These are phyloP conservation scores for Dactylellina parvicollis DNA, from an alignment of 2,329 filamentous ascomycete genomes.

Conservation along the genomic window DNA sequence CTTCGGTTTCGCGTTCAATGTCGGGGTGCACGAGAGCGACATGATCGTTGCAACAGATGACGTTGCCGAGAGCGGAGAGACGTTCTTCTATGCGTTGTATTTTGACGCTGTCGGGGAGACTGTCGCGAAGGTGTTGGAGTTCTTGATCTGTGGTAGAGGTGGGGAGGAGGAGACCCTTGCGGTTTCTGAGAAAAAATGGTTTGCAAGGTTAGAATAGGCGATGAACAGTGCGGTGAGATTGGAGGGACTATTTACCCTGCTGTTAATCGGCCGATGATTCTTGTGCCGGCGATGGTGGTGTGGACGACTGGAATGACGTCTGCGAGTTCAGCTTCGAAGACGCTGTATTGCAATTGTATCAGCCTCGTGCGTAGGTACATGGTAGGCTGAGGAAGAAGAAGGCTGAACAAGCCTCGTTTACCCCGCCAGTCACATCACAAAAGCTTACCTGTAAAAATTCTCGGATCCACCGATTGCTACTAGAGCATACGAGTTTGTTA, in stretches of 20 bases:
- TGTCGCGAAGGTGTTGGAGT: constrained; percentile 95
- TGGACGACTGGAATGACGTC: constrained; percentile 97
- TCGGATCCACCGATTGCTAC: constrained; percentile 94
- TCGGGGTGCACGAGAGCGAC: constrained; percentile 96
- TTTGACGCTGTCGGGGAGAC: constrained; percentile 87
- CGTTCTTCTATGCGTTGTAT: constrained; percentile 98
- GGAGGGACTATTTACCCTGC: constrained; percentile 72
- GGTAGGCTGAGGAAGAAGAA: constrained; percentile 3
- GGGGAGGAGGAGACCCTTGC: constrained; percentile 93
- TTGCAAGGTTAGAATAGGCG: constrained; percentile 12
- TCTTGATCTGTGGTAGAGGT: constrained; percentile 98
- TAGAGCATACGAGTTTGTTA: constrained; percentile 96
- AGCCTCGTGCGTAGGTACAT: not conserved
- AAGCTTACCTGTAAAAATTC: constrained; percentile 92
- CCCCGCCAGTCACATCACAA: constrained; percentile 24
- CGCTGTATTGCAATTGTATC: constrained; percentile 65
- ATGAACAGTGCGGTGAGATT: not conserved
- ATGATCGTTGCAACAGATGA: constrained; percentile 96
- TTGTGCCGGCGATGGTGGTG: constrained; percentile 93
- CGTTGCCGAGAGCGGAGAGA: constrained; percentile 92
- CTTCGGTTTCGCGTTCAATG: constrained; percentile 95
- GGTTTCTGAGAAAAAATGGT: constrained; percentile 71
- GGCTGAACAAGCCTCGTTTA: constrained; percentile 24
- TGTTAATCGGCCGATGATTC: constrained; percentile 94
- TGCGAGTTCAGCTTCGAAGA: constrained; percentile 97